Evolutionary conservation across 2,329 filamentous ascomycete genomes (phyloP).

Genomic region (Periconia sp.): DNA sequence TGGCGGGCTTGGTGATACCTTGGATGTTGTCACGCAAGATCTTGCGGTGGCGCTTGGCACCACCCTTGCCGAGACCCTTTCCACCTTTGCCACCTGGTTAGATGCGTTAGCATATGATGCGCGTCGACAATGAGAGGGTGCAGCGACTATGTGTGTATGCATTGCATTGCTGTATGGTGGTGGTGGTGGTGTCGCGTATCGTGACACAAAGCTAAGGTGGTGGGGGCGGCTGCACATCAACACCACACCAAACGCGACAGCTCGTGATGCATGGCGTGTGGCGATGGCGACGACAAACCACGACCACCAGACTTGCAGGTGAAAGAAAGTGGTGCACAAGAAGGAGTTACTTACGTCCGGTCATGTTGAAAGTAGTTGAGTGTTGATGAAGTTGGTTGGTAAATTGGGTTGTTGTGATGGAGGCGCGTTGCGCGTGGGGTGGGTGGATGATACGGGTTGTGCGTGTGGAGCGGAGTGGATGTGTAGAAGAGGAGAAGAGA

Average conservation of each 20-base stretch:
- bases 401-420: conserved; percentile 21
- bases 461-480: conserved; percentile 14
- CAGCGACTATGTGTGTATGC: conserved; percentile 17
- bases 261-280: conserved; percentile 11
- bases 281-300: conserved; percentile 11
- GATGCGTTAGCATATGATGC: conserved; percentile 34
- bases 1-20: conserved; percentile 58
- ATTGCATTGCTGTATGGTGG: conserved; percentile 9
- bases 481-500: conserved; percentile 15
- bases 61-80: conserved; percentile 58
- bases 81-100: conserved; percentile 55
- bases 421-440: conserved; percentile 11
- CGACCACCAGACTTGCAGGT: conserved; percentile 21
- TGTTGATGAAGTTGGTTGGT: conserved; percentile 19
- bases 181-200: conserved; percentile 5
- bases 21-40: conserved; percentile 59
- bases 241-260: conserved; percentile 26
- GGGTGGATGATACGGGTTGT: conserved; percentile 7
- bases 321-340: conserved; percentile 11
- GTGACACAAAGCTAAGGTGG: conserved; percentile 7
- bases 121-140: conserved; percentile 6
- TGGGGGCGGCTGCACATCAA: conserved; percentile 23
- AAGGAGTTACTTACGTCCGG: conserved; percentile 46
- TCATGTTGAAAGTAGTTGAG: conserved; percentile 41
- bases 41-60: conserved; percentile 58